Evolutionary conservation across 257 asterid genomes (phyloP), one percentile per base, ranked within the genome.

Genomic region (Jaltomata sinuosa): DNA sequence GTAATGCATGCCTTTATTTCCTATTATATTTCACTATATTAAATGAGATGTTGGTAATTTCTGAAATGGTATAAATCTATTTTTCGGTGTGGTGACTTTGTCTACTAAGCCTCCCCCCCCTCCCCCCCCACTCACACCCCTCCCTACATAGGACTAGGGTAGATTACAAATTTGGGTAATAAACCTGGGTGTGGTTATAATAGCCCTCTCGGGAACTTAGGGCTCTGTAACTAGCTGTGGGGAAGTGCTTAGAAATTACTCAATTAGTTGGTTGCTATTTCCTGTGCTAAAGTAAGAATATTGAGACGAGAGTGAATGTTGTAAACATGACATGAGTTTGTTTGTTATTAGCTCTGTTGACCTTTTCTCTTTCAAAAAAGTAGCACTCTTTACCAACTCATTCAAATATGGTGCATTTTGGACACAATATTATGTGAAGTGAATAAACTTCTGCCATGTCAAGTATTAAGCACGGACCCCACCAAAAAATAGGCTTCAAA

Each of bases 11-110:
- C 36, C 47, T 83, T 83, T 85, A 8, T 84, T 55, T 85, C 38
- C 79, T 87, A 83, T 55, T 80, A 85, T 80, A 83, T 83, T 65
- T 65, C 78, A 38, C 68, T 67, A 19, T 14, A 47, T 45, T 82
- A 67, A 14, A 83, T 83, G 85, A 27, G 27, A 11, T 67, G 21
- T 49, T 11, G 61, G 67, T 31, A 45, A 45, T 57, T 21, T 12
- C 38, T 72, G 15, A 31, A 83, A 64, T 67, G 74, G 3, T 50
- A 64, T 64, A 50, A 53, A 27, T n/a, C 21, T 18, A 5, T 45
- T 32, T 47, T 61, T 82, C 42, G 62, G 42, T 42, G 45, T 15
- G 25, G 27, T 38, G 61, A 61, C 15, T 62, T 61, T 59, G 55
- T 47, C 22, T 49, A 32, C 38, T 83, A 16, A 10, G 80, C 38